Evolutionary conservation across 148 eudicot species (phyloP).

Genomic region (Camellia japonica): DNA sequence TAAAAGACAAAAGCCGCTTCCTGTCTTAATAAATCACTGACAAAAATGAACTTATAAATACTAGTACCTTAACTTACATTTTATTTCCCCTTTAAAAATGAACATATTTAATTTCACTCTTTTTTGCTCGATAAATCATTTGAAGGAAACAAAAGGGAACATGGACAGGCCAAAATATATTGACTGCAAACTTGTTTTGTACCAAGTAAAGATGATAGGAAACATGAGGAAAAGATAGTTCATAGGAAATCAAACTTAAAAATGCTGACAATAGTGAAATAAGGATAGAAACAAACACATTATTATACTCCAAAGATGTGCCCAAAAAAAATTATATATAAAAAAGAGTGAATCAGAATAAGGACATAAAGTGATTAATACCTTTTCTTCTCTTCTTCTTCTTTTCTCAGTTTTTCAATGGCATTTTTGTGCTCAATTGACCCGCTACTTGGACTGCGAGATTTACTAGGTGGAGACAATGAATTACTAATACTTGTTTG

Average conservation of each 20-base stretch:
- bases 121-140: too few relatives aligned
- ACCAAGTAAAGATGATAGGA: too few relatives aligned
- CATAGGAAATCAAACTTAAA: background rate
- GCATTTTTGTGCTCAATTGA: slow-evolving; percentile 57
- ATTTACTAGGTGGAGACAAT: slow-evolving; percentile 52
- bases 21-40: too few relatives aligned
- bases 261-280: background rate
- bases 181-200: too few relatives aligned
- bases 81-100: too few relatives aligned
- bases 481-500: slow-evolving; percentile 59
- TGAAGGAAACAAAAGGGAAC: too few relatives aligned
- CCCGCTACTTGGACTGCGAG: slow-evolving; percentile 56
- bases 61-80: too few relatives aligned
- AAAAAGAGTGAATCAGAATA: slow-evolving; percentile 2
- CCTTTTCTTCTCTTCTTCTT: slow-evolving; percentile 90
- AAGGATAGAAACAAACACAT: background rate
- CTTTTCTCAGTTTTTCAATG: slow-evolving; percentile 64
- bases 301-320: background rate
- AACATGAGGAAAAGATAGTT: too few relatives aligned
- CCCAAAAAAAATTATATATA: slow-evolving; percentile 9
- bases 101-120: too few relatives aligned
- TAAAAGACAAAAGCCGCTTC: too few relatives aligned
- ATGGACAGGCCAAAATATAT: too few relatives aligned
- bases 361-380: slow-evolving; percentile 19
- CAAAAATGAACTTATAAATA: too few relatives aligned